Conservation (phyloP, 2,329 filamentous ascomycete species). For the Fusarium sp. region DNA sequence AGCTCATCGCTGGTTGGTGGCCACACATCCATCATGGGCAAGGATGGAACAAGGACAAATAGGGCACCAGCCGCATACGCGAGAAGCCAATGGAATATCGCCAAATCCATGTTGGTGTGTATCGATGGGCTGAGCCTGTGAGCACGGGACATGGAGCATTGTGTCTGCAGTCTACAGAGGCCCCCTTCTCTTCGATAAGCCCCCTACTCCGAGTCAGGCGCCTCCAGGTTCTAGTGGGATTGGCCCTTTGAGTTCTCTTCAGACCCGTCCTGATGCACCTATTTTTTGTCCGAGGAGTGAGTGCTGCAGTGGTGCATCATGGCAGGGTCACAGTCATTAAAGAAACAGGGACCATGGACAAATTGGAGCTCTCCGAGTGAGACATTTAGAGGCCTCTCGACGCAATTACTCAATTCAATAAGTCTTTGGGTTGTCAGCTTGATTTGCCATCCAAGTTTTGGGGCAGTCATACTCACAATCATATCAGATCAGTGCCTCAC, state of each 20-base stretch:
- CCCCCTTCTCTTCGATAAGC: conserved; percentile 20
- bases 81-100: conserved; percentile 30
- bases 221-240: conserved; percentile 34
- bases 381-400: conserved; percentile 32
- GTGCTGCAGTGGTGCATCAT: conserved; percentile 7
- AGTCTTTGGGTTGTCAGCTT: conserved; percentile 18
- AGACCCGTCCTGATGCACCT: conserved; percentile 38
- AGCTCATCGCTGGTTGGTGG: conserved; percentile 12
- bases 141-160: conserved; percentile 27
- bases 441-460: neutral
- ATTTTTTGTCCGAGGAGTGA: conserved; percentile 13
- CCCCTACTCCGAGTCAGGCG: conserved; percentile 36
- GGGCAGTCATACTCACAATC: neutral
- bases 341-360: conserved; percentile 21
- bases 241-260: conserved; percentile 25
- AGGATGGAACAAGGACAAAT: conserved; percentile 13
- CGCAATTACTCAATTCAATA: conserved; percentile 21
- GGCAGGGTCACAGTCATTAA: conserved; percentile 20
- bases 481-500: neutral
- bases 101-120: conserved; percentile 31
- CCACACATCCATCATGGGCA: neutral
- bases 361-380: conserved; percentile 34
- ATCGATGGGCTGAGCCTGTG: conserved; percentile 31
- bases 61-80: conserved; percentile 23
- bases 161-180: neutral